Evolutionary conservation across 495 filamentous ascomycete genomes (phyloP).

Genomic region (Neurospora sp.): DNA sequence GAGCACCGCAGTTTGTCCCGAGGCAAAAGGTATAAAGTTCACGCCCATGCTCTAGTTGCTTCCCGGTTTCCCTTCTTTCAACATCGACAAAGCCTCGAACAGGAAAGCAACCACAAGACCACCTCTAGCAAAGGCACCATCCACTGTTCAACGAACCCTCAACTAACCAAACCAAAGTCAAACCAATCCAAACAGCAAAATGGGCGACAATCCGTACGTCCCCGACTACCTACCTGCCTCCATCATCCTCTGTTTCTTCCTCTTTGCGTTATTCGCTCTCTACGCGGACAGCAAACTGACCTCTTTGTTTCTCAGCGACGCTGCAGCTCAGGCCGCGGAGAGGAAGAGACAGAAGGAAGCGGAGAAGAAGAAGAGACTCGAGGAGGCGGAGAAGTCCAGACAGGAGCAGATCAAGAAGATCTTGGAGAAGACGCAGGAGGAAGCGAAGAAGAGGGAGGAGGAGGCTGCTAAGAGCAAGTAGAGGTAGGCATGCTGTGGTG

Average conservation of each 20-base stretch:
- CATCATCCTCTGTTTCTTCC: fast-evolving
- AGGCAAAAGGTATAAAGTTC: not conserved
- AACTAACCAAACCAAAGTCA: too few relatives aligned
- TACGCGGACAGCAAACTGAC: not conserved
- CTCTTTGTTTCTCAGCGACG: not conserved
- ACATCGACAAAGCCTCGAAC: fast-evolving
- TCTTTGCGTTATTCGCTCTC: not conserved
- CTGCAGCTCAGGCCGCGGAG: not conserved
- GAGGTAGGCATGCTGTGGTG: not conserved
- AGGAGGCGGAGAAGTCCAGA: not conserved
- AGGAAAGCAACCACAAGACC: not conserved
- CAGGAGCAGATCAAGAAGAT: not conserved
- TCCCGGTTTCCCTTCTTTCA: not conserved
- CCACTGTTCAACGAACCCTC: too few relatives aligned
- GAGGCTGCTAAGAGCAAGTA: not conserved
- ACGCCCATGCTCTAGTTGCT: not conserved
- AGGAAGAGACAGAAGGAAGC: not conserved
- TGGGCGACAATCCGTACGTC: not conserved
- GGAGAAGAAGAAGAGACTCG: not conserved
- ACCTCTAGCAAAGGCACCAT: not conserved
- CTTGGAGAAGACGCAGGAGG: too few relatives aligned
- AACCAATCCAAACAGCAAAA: not conserved
- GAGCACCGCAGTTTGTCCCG: not conserved
- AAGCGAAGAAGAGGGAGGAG: not conserved
- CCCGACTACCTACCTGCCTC: not conserved